Conservation (phyloP, 2,329 filamentous ascomycete genomes). For the Xylaria sp. region DNA sequence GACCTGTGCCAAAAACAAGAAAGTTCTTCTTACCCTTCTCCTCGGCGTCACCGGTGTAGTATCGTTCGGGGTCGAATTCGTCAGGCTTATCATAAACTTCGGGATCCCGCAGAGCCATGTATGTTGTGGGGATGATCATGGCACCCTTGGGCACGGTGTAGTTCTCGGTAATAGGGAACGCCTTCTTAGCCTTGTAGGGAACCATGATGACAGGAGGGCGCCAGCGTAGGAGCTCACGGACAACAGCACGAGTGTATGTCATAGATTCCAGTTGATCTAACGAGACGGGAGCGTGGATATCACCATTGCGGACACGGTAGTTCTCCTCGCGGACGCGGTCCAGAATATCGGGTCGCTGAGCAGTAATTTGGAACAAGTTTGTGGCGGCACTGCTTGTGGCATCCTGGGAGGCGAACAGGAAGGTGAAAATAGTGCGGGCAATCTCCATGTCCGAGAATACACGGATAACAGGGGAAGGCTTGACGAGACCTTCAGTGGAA, state of each 20-base stretch:
- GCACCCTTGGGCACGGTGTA: constrained; percentile 95
- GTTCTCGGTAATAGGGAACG: constrained; percentile 84
- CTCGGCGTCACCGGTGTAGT: constrained; percentile 88
- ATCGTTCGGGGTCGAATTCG: constrained; percentile 86
- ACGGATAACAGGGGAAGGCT: constrained; percentile 82
- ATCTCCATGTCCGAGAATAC: constrained; percentile 92
- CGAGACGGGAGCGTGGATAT: constrained; percentile 71
- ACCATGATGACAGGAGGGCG: constrained; percentile 97
- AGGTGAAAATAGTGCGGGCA: constrained; percentile 90
- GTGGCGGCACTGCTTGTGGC: constrained; percentile 92
- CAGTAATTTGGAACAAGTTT: constrained; percentile 94
- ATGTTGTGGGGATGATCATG: constrained; percentile 93
- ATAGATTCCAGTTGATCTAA: constrained; percentile 90
- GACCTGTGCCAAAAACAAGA: constrained; percentile 92
- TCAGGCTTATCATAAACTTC: constrained; percentile 93
- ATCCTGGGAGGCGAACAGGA: constrained; percentile 96
- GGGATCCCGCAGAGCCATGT: constrained; percentile 87
- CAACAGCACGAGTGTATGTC: constrained; percentile 88
- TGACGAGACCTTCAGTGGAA: constrained; percentile 71
- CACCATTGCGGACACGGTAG: constrained; percentile 74
- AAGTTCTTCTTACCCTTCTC: constrained; percentile 89
- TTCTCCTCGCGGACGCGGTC: constrained; percentile 94
- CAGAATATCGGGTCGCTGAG: constrained; percentile 90
- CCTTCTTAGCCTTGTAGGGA: constrained; percentile 91
- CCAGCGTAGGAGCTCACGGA: constrained; percentile 90